These are phyloP conservation scores for Alternaria hordeiaustralica DNA, from an alignment of 2,329 filamentous ascomycete species.

Conservation along the genomic window DNA sequence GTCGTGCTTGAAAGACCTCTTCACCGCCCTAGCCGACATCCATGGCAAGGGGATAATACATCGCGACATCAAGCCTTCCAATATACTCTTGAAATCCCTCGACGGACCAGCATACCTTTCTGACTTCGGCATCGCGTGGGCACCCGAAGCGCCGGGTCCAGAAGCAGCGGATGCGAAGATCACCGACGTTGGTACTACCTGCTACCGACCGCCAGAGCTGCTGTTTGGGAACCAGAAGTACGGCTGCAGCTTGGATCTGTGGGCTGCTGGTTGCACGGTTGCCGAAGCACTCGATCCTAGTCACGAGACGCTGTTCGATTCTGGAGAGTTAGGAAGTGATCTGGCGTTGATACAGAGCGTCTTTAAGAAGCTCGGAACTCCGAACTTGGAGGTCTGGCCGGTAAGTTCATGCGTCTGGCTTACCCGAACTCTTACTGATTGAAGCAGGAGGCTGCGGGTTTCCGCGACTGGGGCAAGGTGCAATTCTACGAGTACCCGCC, in stretches of 20 bases:
- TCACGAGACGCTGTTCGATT: slow-evolving; percentile 76
- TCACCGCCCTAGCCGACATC: slow-evolving; percentile 73
- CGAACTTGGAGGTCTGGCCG: slow-evolving; percentile 81
- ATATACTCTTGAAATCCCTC: slow-evolving; percentile 74
- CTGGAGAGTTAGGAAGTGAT: slow-evolving; percentile 89
- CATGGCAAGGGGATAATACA: slow-evolving; percentile 83
- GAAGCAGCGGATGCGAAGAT: slow-evolving; percentile 76
- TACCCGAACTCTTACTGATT: slow-evolving; percentile 11
- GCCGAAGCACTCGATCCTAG: slow-evolving; percentile 71
- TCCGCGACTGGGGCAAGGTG: slow-evolving; percentile 88
- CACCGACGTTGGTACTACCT: slow-evolving; percentile 90
- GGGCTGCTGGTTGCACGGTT: slow-evolving; percentile 84
- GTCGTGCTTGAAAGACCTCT: slow-evolving; percentile 69
- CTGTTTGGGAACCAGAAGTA: slow-evolving; percentile 85
- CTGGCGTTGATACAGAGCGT: slow-evolving; percentile 89
- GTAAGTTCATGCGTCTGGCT: slow-evolving; percentile 52
- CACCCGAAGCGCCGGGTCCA: slow-evolving; percentile 61
- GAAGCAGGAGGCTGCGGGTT: slow-evolving; percentile 64
- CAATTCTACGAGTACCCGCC: slow-evolving; percentile 77
- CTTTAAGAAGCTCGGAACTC: slow-evolving; percentile 89
- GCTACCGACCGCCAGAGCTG: slow-evolving; percentile 88
- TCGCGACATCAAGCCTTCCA: slow-evolving; percentile 92
- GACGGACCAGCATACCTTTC: slow-evolving; percentile 78
- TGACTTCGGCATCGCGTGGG: slow-evolving; percentile 94
- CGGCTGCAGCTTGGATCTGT: slow-evolving; percentile 78